Evolutionary conservation across 2,329 filamentous ascomycete species (phyloP).

Genomic region (Raffaelea arxii): DNA sequence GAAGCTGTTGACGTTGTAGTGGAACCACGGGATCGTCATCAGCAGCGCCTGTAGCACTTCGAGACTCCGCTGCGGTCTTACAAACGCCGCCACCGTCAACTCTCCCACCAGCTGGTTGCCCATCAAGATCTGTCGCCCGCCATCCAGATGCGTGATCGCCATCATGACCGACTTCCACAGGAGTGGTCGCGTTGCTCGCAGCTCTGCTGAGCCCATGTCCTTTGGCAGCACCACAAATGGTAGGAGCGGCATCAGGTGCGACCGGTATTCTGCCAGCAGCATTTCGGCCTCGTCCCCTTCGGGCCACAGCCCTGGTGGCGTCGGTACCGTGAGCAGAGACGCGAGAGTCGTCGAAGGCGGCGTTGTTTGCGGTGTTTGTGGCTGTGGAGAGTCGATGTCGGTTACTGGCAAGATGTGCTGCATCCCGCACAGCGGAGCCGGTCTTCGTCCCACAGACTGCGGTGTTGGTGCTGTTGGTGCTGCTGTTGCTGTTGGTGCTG

Average conservation of each 20-base stretch:
- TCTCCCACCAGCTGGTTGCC: conserved; percentile 34
- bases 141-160: conserved; percentile 30
- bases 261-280: conserved; percentile 27
- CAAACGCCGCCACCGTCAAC: conserved; percentile 27
- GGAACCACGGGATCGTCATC: conserved; percentile 37
- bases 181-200: conserved; percentile 30
- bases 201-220: conserved; percentile 23
- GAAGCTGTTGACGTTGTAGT: conserved; percentile 37
- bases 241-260: conserved; percentile 25
- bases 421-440: background rate
- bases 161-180: conserved; percentile 42
- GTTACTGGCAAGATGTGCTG: background rate
- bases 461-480: background rate
- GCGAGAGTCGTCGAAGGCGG: too few species aligned
- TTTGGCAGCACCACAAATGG: conserved; percentile 35
- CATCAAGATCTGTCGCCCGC: conserved; percentile 30
- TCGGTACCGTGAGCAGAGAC: conserved; percentile 7
- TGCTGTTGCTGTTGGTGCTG: background rate
- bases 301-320: conserved; percentile 27
- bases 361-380: too few species aligned
- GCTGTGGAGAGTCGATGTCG: too few species aligned
- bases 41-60: conserved; percentile 38
- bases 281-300: conserved; percentile 27
- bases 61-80: conserved; percentile 31
- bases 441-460: background rate